These are phyloP conservation scores for Bryoglossum gracile DNA, from an alignment of 495 filamentous ascomycete species.

Conservation along the genomic window DNA sequence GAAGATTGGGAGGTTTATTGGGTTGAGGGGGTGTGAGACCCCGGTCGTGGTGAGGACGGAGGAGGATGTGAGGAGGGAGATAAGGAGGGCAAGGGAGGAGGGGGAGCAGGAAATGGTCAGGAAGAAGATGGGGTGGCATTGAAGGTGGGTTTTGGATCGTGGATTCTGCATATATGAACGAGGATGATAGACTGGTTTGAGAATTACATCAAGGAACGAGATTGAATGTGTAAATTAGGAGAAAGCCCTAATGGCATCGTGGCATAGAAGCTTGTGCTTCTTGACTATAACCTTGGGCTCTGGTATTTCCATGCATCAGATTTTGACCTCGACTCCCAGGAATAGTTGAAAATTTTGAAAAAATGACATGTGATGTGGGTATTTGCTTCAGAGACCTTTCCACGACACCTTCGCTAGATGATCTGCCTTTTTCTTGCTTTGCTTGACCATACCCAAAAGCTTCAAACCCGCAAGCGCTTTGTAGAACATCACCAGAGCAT, in stretches of 20 bases:
- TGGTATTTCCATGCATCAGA: no score
- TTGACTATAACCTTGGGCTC: no score
- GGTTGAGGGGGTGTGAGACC: conserved; percentile 53
- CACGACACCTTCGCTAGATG: conserved; percentile 69
- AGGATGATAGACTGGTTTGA: background rate
- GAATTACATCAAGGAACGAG: no score
- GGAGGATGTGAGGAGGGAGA: conserved; percentile 29
- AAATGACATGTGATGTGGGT: no score
- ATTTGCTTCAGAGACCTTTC: conserved; percentile 25
- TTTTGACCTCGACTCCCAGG: no score
- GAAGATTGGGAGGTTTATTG: conserved; percentile 46
- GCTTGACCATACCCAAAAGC: conserved; percentile 78
- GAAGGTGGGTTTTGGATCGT: background rate
- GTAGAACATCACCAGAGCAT: conserved; percentile 69
- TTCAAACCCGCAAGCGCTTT: conserved; percentile 74
- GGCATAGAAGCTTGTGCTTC: no score
- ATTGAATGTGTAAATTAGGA: no score
- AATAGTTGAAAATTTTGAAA: no score
- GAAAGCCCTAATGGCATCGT: no score
- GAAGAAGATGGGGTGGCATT: conserved; percentile 39
- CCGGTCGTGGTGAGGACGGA: conserved; percentile 29
- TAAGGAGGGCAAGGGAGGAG: conserved; percentile 28
- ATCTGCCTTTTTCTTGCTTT: conserved; percentile 83
- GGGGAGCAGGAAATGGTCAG: conserved; percentile 29
- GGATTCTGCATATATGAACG: background rate